Conservation (phyloP, 2,329 filamentous ascomycete genomes). For the Fusarium citri region DNA sequence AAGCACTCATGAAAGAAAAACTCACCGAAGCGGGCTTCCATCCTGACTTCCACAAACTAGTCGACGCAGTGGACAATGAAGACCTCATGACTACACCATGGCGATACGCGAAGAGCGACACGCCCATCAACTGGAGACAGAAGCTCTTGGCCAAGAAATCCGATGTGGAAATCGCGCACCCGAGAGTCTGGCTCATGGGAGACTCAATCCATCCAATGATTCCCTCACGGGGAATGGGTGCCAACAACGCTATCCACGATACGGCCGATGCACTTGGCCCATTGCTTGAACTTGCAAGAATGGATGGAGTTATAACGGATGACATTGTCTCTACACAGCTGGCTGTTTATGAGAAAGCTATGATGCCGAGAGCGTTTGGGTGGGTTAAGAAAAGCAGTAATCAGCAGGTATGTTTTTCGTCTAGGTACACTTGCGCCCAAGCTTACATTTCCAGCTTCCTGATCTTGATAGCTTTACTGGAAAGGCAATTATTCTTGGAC, state of each 20-base stretch:
- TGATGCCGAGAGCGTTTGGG: neutral
- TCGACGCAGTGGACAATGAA: neutral
- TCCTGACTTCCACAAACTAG: neutral
- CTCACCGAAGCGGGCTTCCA: neutral
- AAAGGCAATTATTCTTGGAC: neutral
- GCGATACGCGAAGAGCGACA: neutral
- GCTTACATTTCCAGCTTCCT: neutral
- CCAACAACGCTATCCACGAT: neutral
- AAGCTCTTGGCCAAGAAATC: accelerated
- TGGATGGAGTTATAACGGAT: accelerated
- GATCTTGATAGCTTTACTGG: neutral
- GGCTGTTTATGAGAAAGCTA: neutral
- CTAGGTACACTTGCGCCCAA: no score
- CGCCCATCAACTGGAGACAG: neutral
- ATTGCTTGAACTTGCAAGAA: neutral
- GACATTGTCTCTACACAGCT: accelerated
- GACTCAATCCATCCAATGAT: neutral
- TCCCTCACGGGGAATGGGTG: neutral
- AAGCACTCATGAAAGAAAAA: neutral
- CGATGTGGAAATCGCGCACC: accelerated
- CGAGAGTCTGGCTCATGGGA: neutral
- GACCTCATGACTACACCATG: neutral
- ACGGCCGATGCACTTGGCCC: neutral
- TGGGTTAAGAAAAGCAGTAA: neutral
- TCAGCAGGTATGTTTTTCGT: neutral